Evolutionary conservation across 2,329 filamentous ascomycete species (phyloP), one percentile per base, ranked within the genome.

Genomic region (Plectosphaerella plurivora): DNA sequence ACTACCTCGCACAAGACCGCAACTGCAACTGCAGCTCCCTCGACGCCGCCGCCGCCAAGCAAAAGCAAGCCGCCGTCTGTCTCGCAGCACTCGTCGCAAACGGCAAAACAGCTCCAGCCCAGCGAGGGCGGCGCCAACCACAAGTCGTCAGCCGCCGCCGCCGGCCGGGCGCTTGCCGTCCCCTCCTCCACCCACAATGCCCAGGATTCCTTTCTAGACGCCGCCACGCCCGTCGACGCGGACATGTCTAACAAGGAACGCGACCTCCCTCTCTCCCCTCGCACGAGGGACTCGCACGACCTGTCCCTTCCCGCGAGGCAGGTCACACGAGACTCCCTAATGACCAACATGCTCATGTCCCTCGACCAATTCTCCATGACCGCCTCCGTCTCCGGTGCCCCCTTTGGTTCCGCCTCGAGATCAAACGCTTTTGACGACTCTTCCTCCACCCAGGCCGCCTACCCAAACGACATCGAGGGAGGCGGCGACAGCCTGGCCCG

Each of bases 291-390:
- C 71, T 91, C 88, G 47, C 92, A 97, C 75, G 92, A 96, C 68
- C 79, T 97, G 56, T 92, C 89, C 53, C 78, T 96, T 62, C 86
- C 86, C 49, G 83, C 88, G 47, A 79, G 86, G 55, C 83, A 89
- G 66, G 84, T 89, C 57, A 90, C 89, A 41, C 85, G 93, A 60
- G 90, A 96, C 65, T 97, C 92, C 36, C 85, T 99, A 60, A 91
- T 99, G 54, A 88, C 94, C 70, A 96, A 97, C 69, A 94, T 99
- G 87, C 84, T 97, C 55, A 78, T 94, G 59, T 96, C 92, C 41
- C 85, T 99, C 58, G 93, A 96, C 70, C 88, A 93, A 68, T 84
- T 93, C 65, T 86, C 83, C 41, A 77, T 82, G n/a, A 18, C 18
- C n/a, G 16, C n/a, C 41, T 20, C 41, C 41, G n/a, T 16, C 41